Evolutionary conservation across 345 rosid species (phyloP), one percentile per base, ranked within the genome.

Genomic region (Anacardium occidentale): DNA sequence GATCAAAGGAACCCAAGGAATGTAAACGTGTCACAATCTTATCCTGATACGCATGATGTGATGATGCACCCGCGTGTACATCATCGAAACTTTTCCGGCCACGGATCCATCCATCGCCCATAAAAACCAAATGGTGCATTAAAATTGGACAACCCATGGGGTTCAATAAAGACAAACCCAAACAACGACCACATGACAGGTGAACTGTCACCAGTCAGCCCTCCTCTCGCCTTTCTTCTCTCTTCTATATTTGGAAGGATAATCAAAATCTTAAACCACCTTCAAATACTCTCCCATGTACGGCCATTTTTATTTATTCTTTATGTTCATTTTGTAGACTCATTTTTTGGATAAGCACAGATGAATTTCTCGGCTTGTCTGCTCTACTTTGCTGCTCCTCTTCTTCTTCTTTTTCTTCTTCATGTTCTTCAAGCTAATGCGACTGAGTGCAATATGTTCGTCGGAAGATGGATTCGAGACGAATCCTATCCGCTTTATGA

Each of bases 391-490:
- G 25, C 42, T 24, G 66, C 40, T 20, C 56, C 68, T 37, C 21
- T 62, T 44, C 66, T 74, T 55, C 64, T 76, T 65, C 60, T 66
- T 17, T 69, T 72, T 68, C 51, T 76, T 59, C 69, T 44, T 69
- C 14, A 34, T 44, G 53, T 64, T 69, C 8, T 2, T 65, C 32
- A 12, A 42, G 26, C 29, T 47, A 72, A 69, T 51, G 66, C 51
- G 25, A 22, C 58, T 22, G 75, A 63, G 17, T 86, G 97, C 48
- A 83, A 89, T 72, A 63, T 86, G 75, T 93, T 87, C 81, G 59
- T 75, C 4, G 97, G 98, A 2, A 84, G 82, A 17, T 93, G 98
- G 97, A 90, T 88, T 55, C 65, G 70, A 15, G 97, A 93, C 73
- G 21, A 69, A 1, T 72, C 92, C 3, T 91, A 89, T 70, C 97